Percentiles rank a stretch among this genome's conserved stretches.
These are phyloP conservation scores for Plenodomus tracheiphilus DNA, from an alignment of 2,329 filamentous ascomycete genomes.

Conservation along the genomic window DNA sequence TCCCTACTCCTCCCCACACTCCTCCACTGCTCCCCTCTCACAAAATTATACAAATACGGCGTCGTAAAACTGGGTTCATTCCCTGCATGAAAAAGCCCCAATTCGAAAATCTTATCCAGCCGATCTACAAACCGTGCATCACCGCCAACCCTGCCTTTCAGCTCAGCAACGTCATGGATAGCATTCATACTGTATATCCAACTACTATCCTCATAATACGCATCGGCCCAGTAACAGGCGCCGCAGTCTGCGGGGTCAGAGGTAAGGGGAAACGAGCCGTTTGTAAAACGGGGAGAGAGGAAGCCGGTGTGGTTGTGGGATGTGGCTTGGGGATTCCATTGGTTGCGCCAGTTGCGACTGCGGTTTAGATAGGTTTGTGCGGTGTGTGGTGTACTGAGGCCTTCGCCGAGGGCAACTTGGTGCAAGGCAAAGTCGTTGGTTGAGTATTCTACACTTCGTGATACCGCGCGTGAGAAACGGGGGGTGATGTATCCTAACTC, in stretches of 20 bases:
- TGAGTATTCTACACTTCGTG: slow-evolving; percentile 68
- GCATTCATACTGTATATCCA: slow-evolving; percentile 71
- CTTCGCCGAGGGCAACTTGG: slow-evolving; percentile 60
- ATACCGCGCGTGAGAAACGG: slow-evolving; percentile 63
- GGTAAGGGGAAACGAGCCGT: slow-evolving; percentile 52
- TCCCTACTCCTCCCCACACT: slow-evolving; percentile 62
- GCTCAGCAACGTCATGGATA: slow-evolving; percentile 64
- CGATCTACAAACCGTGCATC: slow-evolving; percentile 58
- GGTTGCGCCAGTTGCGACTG: slow-evolving; percentile 71
- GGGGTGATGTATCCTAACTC: slow-evolving; percentile 67
- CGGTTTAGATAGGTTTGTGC: slow-evolving; percentile 63
- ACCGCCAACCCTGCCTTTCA: slow-evolving; percentile 62
- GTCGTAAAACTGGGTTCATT: slow-evolving; percentile 70
- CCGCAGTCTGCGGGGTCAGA: slow-evolving; percentile 58
- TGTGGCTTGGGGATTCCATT: slow-evolving; percentile 65
- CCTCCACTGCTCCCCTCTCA: slow-evolving; percentile 61
- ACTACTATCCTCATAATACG: slow-evolving; percentile 63
- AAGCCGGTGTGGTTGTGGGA: slow-evolving; percentile 68
- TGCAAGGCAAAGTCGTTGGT: slow-evolving; percentile 70
- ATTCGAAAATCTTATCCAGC: slow-evolving; percentile 63
- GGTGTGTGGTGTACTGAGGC: slow-evolving; percentile 56
- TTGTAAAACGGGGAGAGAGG: slow-evolving; percentile 61
- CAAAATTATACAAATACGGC: slow-evolving; percentile 71
- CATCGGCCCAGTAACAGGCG: slow-evolving; percentile 68
- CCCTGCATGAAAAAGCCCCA: slow-evolving; percentile 64